Evolutionary conservation across 2,329 filamentous ascomycete species (phyloP).

Genomic region (Chaetothyriales sp.): DNA sequence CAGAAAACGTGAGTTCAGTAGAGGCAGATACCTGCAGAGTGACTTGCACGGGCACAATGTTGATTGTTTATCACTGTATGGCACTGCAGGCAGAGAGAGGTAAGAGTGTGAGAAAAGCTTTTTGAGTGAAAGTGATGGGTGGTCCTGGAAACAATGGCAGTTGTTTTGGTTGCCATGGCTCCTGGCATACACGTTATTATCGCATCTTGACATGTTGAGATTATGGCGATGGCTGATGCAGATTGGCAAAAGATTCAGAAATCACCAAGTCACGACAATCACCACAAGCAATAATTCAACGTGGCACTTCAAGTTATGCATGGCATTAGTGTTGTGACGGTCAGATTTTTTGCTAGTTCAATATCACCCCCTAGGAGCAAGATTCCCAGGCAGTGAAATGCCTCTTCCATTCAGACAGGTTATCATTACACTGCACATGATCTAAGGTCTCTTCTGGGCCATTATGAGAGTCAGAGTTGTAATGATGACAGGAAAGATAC

Average conservation of each 20-base stretch:
- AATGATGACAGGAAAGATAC: neutral
- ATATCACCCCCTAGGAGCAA: neutral
- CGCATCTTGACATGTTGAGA: no score
- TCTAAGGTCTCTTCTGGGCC: neutral
- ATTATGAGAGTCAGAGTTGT: neutral
- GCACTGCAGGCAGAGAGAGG: neutral
- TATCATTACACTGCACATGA: neutral
- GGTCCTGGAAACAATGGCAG: neutral
- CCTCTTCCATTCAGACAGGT: neutral
- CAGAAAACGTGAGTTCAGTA: neutral
- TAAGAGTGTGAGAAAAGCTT: neutral
- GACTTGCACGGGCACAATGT: neutral
- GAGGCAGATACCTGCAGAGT: neutral
- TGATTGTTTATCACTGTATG: neutral
- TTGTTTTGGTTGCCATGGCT: neutral
- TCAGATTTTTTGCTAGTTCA: neutral
- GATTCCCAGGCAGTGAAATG: neutral
- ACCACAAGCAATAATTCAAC: neutral
- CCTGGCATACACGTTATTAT: neutral
- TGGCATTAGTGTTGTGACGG: no score
- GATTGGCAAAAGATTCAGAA: neutral
- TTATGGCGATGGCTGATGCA: neutral
- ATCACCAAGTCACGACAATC: neutral
- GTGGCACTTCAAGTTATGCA: neutral
- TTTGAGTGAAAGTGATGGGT: neutral